A percentile compares a stretch with the other conserved stretches of the same genome.
Conservation (phyloP, 148 eudicot genomes). For the Nyssa sinensis region DNA sequence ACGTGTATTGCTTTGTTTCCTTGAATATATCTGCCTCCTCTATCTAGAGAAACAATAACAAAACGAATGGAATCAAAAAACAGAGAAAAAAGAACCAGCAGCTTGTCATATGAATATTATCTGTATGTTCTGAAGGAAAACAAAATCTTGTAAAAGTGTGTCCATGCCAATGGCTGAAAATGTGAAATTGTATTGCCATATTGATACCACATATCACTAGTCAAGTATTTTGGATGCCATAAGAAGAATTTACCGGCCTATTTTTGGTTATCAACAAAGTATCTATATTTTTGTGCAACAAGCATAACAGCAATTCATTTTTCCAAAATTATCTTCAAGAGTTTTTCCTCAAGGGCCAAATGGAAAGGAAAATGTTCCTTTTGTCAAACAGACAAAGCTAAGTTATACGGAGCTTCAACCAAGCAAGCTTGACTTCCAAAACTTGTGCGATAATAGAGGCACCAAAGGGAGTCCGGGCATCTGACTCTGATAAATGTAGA, state of each 20-base stretch:
- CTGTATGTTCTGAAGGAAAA: neutral
- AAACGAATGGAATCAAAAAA: slow-evolving; percentile 3
- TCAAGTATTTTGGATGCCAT: too few relatives aligned
- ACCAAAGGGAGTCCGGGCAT: neutral
- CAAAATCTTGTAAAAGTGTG: neutral
- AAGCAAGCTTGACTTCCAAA: neutral
- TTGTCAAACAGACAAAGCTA: neutral
- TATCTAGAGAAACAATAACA: slow-evolving; percentile 40
- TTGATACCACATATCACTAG: neutral
- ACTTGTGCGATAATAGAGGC: neutral
- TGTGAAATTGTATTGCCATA: neutral
- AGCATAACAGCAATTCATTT: too few relatives aligned
- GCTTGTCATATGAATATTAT: neutral
- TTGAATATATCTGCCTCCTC: slow-evolving; percentile 70
- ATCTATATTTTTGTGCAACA: neutral
- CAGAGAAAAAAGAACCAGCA: neutral
- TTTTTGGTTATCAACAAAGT: neutral
- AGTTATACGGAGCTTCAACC: neutral
- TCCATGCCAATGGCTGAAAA: neutral
- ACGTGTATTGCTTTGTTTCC: slow-evolving; percentile 92
- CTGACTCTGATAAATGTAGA: neutral
- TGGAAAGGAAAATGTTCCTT: neutral
- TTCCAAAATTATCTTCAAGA: neutral
- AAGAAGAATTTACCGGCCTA: neutral
- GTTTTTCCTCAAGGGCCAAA: neutral